phyloP scores from a whole-genome alignment of 805 yeast species.

The Dipodascopsis uninucleata region DNA sequence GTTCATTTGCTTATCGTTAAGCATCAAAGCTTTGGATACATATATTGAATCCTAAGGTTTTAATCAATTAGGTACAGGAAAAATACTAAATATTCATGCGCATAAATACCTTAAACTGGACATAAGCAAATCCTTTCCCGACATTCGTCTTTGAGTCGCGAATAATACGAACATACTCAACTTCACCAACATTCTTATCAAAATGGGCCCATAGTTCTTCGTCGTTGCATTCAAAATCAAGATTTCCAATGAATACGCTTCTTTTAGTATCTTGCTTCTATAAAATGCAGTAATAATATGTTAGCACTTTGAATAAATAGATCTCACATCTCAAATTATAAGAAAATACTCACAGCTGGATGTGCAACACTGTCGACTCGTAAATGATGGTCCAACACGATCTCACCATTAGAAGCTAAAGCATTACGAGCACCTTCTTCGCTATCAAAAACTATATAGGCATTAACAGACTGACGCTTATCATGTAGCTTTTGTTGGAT shows the following conservation, averaged over 20 bases:
- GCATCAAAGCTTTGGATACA: slow-evolving; percentile 75
- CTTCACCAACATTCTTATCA: slow-evolving; percentile 53
- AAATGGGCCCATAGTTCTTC: slow-evolving; percentile 86
- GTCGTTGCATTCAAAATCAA: slow-evolving; percentile 89
- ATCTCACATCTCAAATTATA: no score
- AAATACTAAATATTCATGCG: slow-evolving; percentile 1
- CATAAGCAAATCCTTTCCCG: slow-evolving; percentile 97
- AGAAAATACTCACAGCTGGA: slow-evolving; percentile 47
- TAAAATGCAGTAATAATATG: background rate
- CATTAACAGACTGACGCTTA: slow-evolving; percentile 76
- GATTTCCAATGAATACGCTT: slow-evolving; percentile 86
- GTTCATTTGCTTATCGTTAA: slow-evolving; percentile 62
- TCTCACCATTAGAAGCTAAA: slow-evolving; percentile 56
- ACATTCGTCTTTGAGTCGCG: slow-evolving; percentile 91
- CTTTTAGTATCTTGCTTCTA: slow-evolving; percentile 71
- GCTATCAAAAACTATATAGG: slow-evolving; percentile 72
- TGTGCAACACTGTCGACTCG: slow-evolving; percentile 92
- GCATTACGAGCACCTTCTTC: slow-evolving; percentile 47
- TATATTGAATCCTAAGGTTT: slow-evolving; percentile 43
- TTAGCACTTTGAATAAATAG: background rate
- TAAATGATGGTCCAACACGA: slow-evolving; percentile 69
- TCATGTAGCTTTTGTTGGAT: slow-evolving; percentile 73
- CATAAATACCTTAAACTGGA: slow-evolving; percentile 62
- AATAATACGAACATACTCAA: slow-evolving; percentile 84
- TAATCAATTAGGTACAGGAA: background rate